Base-by-base conservation (phyloP, 768 basidiomycete genomes). In the Boletus fagicola region DNA sequence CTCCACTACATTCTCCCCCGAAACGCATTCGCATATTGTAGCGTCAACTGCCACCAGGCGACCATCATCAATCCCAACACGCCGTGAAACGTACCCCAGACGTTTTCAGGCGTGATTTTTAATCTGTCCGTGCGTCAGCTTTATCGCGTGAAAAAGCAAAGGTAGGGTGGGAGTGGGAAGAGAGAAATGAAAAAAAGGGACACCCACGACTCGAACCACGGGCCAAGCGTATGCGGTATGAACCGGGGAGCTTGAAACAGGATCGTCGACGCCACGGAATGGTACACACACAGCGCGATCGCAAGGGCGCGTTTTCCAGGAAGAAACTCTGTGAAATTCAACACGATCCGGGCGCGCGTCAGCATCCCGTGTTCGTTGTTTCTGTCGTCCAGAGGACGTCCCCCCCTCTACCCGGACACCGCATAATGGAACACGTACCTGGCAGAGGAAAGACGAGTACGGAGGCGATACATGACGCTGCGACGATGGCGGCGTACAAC, bases 231-330 rank as follows among this genome's bases (percentile, higher is more conserved):
- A 52, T 83, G 77, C 13, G 91, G 91, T 54, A 94, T 88, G 70
- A 94, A 90, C 31, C 91, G 81, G 1, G 90, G 90, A 2, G 88
- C 78, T 57, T 88, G 83, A 69, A 81, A 87, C 49, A 94, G 80
- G 49, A 91, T 73, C 3, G 90, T 91, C 1, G 90, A 90, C 49
- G 79, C 79, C 33, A 86, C 71, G 56, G 78, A 84, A 69, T 94
- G 91, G 69, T 93, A 94, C 15, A 92, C 64, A 59, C 86, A 85
- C 2, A 94, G 80, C 11, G 78, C 83, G 30, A 94, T 85, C 2
- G 88, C 92, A 10, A 93, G 71, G 0, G 89, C 92, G 16, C 92
- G 84, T 75, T 94, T 94, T 12, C 90, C 90, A 0, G 91, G 92
- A 3, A 93, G 74, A 71, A 89, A 92, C 63, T 93, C 91, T 51